A percentile compares a stretch with the other conserved stretches of the same genome.
These are phyloP conservation scores for Aspergillus cejpii DNA, from an alignment of 2,329 filamentous ascomycete species.

Conservation along the genomic window DNA sequence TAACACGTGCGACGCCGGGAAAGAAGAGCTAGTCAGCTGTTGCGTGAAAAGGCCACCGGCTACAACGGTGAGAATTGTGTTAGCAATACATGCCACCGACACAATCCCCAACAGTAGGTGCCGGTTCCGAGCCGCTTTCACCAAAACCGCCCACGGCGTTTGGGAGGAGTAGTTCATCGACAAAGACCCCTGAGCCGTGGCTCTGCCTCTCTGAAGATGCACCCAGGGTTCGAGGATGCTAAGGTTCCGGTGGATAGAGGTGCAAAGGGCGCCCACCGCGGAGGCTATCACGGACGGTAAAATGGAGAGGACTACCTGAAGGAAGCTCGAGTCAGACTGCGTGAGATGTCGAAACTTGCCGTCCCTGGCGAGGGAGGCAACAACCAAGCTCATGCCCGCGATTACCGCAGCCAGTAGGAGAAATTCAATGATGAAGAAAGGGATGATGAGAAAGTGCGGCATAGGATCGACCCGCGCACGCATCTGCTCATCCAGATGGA, in stretches of 20 bases:
- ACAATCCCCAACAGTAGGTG: constrained; percentile 25
- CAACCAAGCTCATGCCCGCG: constrained; percentile 25
- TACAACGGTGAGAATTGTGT: constrained; percentile 27
- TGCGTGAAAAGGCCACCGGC: constrained; percentile 33
- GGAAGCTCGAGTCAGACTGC: constrained; percentile 28
- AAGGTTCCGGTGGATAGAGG: constrained; percentile 31
- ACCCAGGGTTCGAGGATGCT: constrained; percentile 34
- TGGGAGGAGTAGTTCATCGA: constrained; percentile 32
- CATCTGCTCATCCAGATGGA: constrained; percentile 21
- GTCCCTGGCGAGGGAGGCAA: constrained; percentile 24
- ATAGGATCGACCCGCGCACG: constrained; percentile 25
- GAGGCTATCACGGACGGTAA: constrained; percentile 31
- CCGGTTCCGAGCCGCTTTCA: constrained; percentile 25
- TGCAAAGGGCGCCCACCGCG: constrained; percentile 28
- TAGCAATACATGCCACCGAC: constrained; percentile 27
- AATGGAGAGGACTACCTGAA: constrained; percentile 29
- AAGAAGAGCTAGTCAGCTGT: constrained; percentile 22
- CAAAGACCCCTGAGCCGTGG: constrained; percentile 20
- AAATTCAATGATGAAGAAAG: constrained; percentile 32
- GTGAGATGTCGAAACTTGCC: constrained; percentile 28
- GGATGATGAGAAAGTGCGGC: constrained; percentile 32
- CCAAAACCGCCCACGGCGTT: constrained; percentile 26
- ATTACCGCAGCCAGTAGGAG: constrained; percentile 27
- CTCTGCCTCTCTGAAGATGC: constrained; percentile 29
- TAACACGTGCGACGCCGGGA: constrained; percentile 18